Evolutionary conservation across 2,329 filamentous ascomycete genomes (phyloP), one percentile per base, ranked within the genome.

Genomic region (Fusarium sp.): DNA sequence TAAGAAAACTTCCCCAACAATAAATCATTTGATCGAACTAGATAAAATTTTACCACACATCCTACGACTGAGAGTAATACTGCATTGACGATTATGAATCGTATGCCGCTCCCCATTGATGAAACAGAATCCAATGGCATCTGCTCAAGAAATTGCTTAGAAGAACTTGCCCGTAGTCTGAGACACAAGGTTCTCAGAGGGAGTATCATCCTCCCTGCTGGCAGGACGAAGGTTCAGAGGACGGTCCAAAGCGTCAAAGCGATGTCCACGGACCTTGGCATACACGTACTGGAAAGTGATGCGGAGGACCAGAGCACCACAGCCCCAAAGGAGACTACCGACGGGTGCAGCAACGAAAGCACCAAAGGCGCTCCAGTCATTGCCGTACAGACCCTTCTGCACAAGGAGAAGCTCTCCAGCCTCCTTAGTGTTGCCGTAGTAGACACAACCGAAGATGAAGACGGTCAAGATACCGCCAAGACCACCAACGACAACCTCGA

Each of bases 341-440:
- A 94, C 80, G 0, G 92, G 92, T 0, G 92, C 92, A 11, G 91
- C 91, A 6, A 95, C 89, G 73, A 95, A 96, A 6, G 92, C 92
- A 72, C 92, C 92, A 77, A 96, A 96, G 3, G 87, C 91, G 66
- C 88, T 91, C 93, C 93, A 96, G 77, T 95, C 92, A 47, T 89
- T 84, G 1, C 84, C 87, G 78, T 94, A 96, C 20, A 96, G 82
- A 1, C 92, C 92, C 69, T 90, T 83, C 76, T 92, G 85, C 13
- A 96, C 80, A 28, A 95, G 82, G 50, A 96, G 85, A 57, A 96
- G 85, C 60, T 90, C 83, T 2, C 85, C 90, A 7, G 91, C 92
- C 8, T 84, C 74, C 54, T 83, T 76, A 2, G 87, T 89, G 74
- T 89, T 85, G 46, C 89, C 91, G 75, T 92, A 94, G 82, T 94